These are phyloP conservation scores for Heritiera fomes DNA, from an alignment of 345 rosid genomes.

Conservation along the genomic window DNA sequence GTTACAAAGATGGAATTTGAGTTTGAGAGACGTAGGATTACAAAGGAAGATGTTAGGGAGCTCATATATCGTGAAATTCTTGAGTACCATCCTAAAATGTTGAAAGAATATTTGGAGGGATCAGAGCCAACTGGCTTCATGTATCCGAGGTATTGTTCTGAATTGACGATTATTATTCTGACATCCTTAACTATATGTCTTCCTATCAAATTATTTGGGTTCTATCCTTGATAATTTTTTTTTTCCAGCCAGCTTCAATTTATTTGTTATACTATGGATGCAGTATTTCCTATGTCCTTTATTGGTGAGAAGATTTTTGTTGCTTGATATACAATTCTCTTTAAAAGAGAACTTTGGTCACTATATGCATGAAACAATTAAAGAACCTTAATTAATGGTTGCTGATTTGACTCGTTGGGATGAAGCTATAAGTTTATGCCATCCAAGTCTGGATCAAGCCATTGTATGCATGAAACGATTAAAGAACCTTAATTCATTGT, in stretches of 20 bases:
- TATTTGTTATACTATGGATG: background rate
- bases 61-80: conserved; percentile 89
- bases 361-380: background rate
- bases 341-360: conserved; percentile 6
- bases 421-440: background rate
- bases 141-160: conserved; percentile 77
- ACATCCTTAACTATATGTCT: background rate
- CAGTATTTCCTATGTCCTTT: background rate
- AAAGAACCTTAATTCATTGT: background rate
- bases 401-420: background rate
- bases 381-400: background rate
- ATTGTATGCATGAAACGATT: background rate
- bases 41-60: conserved; percentile 93
- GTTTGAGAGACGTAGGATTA: conserved; percentile 92
- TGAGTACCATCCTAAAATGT: conserved; percentile 95
- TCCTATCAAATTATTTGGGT: background rate
- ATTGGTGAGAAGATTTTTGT: background rate
- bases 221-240: background rate
- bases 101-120: conserved; percentile 83
- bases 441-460: conserved; percentile 9
- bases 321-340: background rate
- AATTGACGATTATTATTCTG: background rate
- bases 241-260: background rate
- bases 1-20: conserved; percentile 96
- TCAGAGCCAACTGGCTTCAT: conserved; percentile 91